phyloP scores from a whole-genome alignment of 306 rosid species.

The Medicago arabica region DNA sequence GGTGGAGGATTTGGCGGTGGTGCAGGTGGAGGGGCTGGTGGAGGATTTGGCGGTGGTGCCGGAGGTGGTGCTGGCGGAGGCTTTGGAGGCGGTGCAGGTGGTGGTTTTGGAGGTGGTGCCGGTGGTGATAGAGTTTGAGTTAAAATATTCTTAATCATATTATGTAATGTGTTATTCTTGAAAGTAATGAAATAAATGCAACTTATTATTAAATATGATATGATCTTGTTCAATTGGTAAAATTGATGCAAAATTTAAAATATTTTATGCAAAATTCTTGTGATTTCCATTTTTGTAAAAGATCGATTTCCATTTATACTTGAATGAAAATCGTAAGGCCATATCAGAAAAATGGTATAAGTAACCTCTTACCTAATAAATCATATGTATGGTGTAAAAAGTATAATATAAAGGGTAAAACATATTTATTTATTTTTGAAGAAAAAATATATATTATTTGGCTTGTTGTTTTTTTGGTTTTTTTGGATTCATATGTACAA shows the following conservation, averaged over 20 bases:
- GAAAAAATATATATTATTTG: background rate
- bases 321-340: no score
- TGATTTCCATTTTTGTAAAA: no score
- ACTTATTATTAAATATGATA: background rate
- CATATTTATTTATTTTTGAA: no score
- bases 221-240: background rate
- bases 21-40: background rate
- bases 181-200: background rate
- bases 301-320: no score
- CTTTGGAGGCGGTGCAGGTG: background rate
- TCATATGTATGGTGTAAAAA: background rate
- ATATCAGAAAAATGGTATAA: no score
- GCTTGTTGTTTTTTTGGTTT: background rate
- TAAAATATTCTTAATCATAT: background rate
- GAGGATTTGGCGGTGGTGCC: background rate
- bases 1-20: background rate
- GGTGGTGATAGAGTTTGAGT: background rate
- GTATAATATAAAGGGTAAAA: background rate
- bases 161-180: background rate
- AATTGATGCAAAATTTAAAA: background rate
- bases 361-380: no score
- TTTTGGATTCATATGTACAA: background rate
- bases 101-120: constrained; percentile 4
- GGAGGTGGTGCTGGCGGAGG: background rate
- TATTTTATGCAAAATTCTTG: background rate